Percentiles rank a stretch among this genome's conserved stretches.
Conservation (phyloP, 495 filamentous ascomycete genomes). For the Aspergillus coremiiformis region DNA sequence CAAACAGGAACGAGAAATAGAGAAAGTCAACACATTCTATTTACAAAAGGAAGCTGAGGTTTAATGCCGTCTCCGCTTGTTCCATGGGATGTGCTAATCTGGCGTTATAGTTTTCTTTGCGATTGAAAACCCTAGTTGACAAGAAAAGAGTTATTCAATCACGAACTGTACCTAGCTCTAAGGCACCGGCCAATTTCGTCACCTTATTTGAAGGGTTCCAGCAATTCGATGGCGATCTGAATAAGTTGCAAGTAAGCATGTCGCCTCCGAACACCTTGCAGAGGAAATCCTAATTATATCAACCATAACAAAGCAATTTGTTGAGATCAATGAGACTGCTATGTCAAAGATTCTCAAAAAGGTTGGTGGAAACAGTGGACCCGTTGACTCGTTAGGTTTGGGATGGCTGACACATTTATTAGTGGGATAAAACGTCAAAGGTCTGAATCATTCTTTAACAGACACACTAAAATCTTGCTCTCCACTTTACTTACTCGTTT, state of each 20-base stretch:
- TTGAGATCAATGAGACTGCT: conserved; percentile 93
- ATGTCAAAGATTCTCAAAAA: conserved; percentile 99
- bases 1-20: conserved; percentile 82
- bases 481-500: conserved; percentile 13
- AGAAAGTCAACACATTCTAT: conserved; percentile 98
- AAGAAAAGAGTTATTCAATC: conserved; percentile 87
- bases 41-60: conserved; percentile 98
- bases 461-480: neutral
- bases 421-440: conserved; percentile 99
- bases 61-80: conserved; percentile 18
- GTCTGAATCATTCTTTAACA: conserved; percentile 31
- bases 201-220: conserved; percentile 93
- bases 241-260: conserved; percentile 69
- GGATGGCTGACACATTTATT: conserved; percentile 19
- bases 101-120: conserved; percentile 68
- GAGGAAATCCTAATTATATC: conserved; percentile 1
- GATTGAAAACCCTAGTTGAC: conserved; percentile 83
- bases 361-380: conserved; percentile 34
- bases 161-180: conserved; percentile 62
- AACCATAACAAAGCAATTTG: conserved; percentile 63
- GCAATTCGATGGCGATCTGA: conserved; percentile 90
- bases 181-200: conserved; percentile 83
- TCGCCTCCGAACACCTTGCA: neutral
- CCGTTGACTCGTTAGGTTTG: neutral
- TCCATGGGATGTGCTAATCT: conserved; percentile 2